phyloP scores from a whole-genome alignment of 768 basidiomycete species.

The Mycena amicta region DNA sequence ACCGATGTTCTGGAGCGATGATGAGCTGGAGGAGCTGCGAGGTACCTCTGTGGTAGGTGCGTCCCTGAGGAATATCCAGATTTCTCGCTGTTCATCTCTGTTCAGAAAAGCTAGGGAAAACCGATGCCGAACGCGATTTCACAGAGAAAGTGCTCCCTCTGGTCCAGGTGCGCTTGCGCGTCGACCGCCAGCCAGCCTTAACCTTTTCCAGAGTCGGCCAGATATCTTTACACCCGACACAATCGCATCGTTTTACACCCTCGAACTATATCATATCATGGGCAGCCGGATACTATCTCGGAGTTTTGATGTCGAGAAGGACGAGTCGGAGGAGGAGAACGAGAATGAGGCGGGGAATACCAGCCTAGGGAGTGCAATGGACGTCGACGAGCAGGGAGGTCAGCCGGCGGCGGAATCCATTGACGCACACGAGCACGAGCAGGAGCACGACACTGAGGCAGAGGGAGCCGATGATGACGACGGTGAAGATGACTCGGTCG shows the following conservation, averaged over 20 bases:
- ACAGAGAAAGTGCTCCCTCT: constrained; percentile 66
- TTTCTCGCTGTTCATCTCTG: constrained; percentile 4
- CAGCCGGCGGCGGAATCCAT: constrained; percentile 3
- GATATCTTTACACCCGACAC: constrained; percentile 68
- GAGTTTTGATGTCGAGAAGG: constrained; percentile 81
- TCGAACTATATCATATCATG: constrained; percentile 82
- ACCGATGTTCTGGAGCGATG: constrained; percentile 90
- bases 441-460: constrained; percentile 36
- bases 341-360: constrained; percentile 30
- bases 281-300: constrained; percentile 92
- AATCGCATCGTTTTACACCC: constrained; percentile 61
- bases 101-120: constrained; percentile 90
- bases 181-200: constrained; percentile 4
- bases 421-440: constrained; percentile 24
- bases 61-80: constrained; percentile 31
- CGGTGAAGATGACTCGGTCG: constrained; percentile 36
- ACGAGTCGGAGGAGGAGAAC: constrained; percentile 44
- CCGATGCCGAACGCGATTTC: constrained; percentile 79
- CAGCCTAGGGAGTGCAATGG: constrained; percentile 43
- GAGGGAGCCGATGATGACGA: constrained; percentile 44
- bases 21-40: constrained; percentile 70
- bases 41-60: constrained; percentile 88
- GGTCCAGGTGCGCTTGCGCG: constrained; percentile 59
- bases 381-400: no score
- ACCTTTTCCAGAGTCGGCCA: constrained; percentile 54